phyloP scores from a whole-genome alignment of 2,329 filamentous ascomycete species.

The Aspergillus felis region DNA sequence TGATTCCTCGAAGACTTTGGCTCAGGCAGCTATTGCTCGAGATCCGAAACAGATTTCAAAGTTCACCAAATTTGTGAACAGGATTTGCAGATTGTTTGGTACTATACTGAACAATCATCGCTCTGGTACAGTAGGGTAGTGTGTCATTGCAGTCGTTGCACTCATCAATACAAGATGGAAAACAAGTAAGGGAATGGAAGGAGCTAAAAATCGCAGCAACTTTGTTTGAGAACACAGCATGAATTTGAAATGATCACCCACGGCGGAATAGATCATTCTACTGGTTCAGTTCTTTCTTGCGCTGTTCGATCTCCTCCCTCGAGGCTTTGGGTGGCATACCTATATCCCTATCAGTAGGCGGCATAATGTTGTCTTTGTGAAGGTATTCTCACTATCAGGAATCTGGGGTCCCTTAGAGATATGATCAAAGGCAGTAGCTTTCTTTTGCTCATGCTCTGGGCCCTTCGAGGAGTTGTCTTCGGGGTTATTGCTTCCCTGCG shows the following conservation, averaged over 20 bases:
- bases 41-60: background rate
- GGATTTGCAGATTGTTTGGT: background rate
- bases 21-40: background rate
- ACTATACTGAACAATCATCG: background rate
- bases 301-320: constrained; percentile 65
- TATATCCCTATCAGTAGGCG: constrained; percentile 17
- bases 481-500: constrained; percentile 15
- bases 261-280: constrained; percentile 13
- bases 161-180: background rate
- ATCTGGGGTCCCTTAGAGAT: constrained; percentile 46
- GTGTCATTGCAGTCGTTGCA: background rate
- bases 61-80: background rate
- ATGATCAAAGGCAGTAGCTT: constrained; percentile 31
- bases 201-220: background rate
- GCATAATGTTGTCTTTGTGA: background rate
- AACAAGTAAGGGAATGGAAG: background rate
- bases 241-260: background rate
- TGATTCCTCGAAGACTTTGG: background rate
- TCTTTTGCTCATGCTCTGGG: constrained; percentile 33
- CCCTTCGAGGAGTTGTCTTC: constrained; percentile 14
- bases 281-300: constrained; percentile 65
- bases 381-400: constrained; percentile 31
- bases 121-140: background rate
- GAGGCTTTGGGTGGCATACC: constrained; percentile 43
- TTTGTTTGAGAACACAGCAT: background rate